Base-by-base conservation (phyloP, 2,329 filamentous ascomycete species). In the Alternaria gansuensis region DNA sequence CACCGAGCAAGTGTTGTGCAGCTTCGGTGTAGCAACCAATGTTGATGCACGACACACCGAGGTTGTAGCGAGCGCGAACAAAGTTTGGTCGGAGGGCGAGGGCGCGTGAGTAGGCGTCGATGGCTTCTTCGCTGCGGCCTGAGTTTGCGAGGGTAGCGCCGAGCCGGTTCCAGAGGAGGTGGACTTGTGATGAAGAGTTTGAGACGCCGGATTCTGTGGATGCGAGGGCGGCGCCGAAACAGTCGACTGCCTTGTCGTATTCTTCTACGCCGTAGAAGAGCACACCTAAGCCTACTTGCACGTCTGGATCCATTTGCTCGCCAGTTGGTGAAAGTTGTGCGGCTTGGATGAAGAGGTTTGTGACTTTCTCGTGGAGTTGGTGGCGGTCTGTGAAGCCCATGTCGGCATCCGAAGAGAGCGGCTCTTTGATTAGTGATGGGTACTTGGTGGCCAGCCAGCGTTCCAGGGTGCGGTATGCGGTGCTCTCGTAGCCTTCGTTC, bases 231-330 rank as follows among this genome's bases (percentile, higher is more conserved):
- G 94, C 89, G 55, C 90, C 91, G 85, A 99, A 99, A 83, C 96
- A 99, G 82, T 99, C 95, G 36, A 99, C 94, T 0, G 95, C 95
- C 82, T 99, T 99, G 76, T 95, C 92, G 81, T 97, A 98, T 75
- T 98, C 94, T 79, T 99, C 95, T 29, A 92, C 93, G 51, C 94
- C 95, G 80, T 99, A 99, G 82, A 99, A 98, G 14, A 99, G 86
- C 4, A 99, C 95, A 34, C 96, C 96, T 1, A 99, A 85, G 1
- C 95, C 95, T 58, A 99, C 95, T 79, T 99, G 96, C 7, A 99
- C 95, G 75, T 99, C 95, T 0, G 95, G 95, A 73, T 99, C 96
- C 91, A 99, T 98, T 72, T 95, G 92, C 72, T 93, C 92, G 60
- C 94, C 95, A 48, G 92, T 89, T 0, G 95, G 95, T 29, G 92